These are phyloP conservation scores for Ophiostoma australiae DNA, from an alignment of 2,329 filamentous ascomycete species.

Conservation along the genomic window DNA sequence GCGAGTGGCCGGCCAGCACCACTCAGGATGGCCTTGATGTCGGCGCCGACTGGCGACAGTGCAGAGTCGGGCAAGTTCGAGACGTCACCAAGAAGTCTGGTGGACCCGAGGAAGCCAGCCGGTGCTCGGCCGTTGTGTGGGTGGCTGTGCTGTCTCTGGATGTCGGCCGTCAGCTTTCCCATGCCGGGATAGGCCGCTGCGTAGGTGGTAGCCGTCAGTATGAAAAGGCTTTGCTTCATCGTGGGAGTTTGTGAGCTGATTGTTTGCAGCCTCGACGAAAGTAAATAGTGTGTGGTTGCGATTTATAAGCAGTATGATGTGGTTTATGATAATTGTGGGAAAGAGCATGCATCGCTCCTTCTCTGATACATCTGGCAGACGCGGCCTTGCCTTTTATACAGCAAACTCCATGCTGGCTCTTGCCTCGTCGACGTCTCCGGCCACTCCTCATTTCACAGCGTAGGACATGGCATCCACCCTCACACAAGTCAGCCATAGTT, in stretches of 20 bases:
- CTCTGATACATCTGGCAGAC: background rate
- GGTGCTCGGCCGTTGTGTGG: background rate
- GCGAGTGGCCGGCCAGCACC: background rate
- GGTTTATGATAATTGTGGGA: background rate
- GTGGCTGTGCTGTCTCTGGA: background rate
- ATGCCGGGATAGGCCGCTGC: background rate
- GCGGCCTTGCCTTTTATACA: background rate
- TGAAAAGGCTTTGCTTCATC: background rate
- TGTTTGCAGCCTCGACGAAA: background rate
- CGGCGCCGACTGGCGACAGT: background rate
- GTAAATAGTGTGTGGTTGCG: background rate
- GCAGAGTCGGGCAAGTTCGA: background rate
- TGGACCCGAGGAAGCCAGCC: background rate
- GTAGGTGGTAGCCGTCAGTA: background rate
- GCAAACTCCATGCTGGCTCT: background rate
- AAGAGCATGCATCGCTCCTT: background rate
- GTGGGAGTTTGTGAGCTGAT: background rate
- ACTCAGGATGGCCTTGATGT: background rate
- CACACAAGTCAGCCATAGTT: background rate
- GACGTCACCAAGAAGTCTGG: background rate
- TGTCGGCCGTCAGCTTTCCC: constrained; percentile 2
- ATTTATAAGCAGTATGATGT: background rate
- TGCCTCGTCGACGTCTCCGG: background rate
- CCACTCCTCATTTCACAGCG: background rate
- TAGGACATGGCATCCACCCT: background rate